Evolutionary conservation across 768 basidiomycete species (phyloP).

Genomic region (Boletellus sp.): DNA sequence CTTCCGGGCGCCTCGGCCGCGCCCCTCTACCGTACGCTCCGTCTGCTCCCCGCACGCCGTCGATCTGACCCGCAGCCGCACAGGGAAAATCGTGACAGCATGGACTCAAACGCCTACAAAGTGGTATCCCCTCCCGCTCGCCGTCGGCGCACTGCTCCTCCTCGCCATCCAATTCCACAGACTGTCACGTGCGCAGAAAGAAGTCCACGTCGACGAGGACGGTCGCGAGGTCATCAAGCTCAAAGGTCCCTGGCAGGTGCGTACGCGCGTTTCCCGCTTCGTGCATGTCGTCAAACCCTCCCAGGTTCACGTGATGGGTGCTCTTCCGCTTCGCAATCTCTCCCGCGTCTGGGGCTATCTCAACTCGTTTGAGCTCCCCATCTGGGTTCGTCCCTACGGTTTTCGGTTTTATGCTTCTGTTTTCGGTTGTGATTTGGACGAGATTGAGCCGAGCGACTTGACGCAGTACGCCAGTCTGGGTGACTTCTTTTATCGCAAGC

Average conservation of each 20-base stretch:
- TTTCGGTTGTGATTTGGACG: constrained; percentile 95
- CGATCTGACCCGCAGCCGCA: constrained; percentile 4
- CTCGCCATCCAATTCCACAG: constrained; percentile 74
- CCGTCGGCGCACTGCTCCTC: constrained; percentile 86
- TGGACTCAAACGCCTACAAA: constrained; percentile 87
- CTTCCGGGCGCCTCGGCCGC: constrained; percentile 32
- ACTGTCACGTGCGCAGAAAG: constrained; percentile 46
- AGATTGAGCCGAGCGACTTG: constrained; percentile 79
- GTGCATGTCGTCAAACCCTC: not conserved
- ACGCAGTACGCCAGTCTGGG: constrained; percentile 82
- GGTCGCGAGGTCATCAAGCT: constrained; percentile 78
- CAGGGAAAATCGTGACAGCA: constrained; percentile 66
- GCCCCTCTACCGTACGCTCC: constrained; percentile 46
- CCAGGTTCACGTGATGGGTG: constrained; percentile 94
- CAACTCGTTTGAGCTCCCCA: constrained; percentile 87
- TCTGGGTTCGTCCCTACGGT: constrained; percentile 93
- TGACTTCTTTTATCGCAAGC: constrained; percentile 89
- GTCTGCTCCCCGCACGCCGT: not conserved
- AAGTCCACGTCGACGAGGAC: constrained; percentile 77
- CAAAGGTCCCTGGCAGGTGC: constrained; percentile 91
- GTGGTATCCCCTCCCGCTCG: constrained; percentile 93
- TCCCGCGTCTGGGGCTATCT: constrained; percentile 97
- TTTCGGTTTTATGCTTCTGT: constrained; percentile 78
- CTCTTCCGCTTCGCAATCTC: constrained; percentile 88
- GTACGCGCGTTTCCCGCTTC: constrained; percentile 14